These are phyloP conservation scores for Flagelloscypha sp. DNA, from an alignment of 768 basidiomycete species.

Conservation along the genomic window DNA sequence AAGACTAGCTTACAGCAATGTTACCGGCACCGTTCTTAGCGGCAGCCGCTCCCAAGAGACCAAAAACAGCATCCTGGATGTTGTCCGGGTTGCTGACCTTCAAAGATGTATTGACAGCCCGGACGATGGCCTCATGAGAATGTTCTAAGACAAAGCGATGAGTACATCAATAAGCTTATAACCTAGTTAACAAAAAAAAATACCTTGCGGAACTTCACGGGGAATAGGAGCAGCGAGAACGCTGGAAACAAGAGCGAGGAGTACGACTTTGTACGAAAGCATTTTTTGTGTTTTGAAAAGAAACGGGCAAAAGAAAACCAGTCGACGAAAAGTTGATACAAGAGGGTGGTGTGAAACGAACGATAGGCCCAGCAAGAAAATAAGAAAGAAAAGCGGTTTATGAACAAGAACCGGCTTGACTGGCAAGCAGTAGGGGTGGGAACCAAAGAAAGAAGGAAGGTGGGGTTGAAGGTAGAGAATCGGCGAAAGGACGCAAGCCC, in stretches of 20 bases:
- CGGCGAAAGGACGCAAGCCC: too few relatives aligned
- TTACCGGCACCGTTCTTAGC: constrained; percentile 46
- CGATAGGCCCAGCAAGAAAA: too few relatives aligned
- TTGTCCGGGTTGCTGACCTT: constrained; percentile 48
- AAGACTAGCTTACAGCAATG: constrained; percentile 36
- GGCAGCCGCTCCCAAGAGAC: constrained; percentile 58
- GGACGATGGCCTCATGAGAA: constrained; percentile 53
- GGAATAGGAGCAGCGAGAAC: constrained; percentile 36
- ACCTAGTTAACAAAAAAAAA: neutral
- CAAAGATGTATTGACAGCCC: constrained; percentile 39
- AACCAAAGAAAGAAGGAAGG: too few relatives aligned
- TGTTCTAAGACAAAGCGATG: constrained; percentile 35
- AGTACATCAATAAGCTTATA: constrained; percentile 5
- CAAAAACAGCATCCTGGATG: constrained; percentile 57
- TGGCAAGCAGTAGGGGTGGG: constrained; percentile 30
- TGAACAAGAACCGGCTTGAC: constrained; percentile 51
- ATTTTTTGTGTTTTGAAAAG: constrained; percentile 20
- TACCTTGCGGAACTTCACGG: constrained; percentile 62
- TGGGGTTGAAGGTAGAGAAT: too few relatives aligned
- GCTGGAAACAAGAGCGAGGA: constrained; percentile 25
- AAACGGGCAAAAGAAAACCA: too few relatives aligned
- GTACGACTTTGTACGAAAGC: constrained; percentile 28
- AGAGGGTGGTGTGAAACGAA: constrained; percentile 17
- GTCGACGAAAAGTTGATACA: constrained; percentile 20
- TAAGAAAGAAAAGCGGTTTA: constrained; percentile 14